Base-by-base conservation (phyloP, 176 grass and related monocot genomes). In the Aegilops bicornis region DNA sequence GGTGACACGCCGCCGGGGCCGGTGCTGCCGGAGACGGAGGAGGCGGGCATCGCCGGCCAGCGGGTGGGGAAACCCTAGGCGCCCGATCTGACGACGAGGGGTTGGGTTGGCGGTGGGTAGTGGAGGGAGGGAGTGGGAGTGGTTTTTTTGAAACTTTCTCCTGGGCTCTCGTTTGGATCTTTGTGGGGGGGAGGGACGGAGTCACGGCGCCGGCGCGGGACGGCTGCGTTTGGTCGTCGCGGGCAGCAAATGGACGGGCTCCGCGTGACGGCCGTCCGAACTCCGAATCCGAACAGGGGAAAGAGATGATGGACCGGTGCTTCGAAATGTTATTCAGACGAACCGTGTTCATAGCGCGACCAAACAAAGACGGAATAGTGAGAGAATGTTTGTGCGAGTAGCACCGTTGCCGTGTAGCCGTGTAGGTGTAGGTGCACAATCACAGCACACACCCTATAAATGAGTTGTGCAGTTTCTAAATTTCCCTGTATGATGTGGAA, bases 1-100 rank as follows among this genome's bases (percentile, higher is more conserved):
- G 97, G 92, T n/a, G 90, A 86, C 2, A 88, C 92, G 73, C 86
- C 86, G 8, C 91, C 93, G 15, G 91, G 85, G 66, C 83, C 89
- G 71, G 82, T 88, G 70, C 89, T 82, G 19, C 89, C 86, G 39
- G 90, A 88, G 71, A 88, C 86, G 71, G 90, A 91, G 86, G 90
- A 91, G 78, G 90, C 50, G 50, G 89, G 91, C 91, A 95, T 95
- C 65, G 83, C 81, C 31, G 52, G 62, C 67, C 48, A 67, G 33
- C 70, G 73, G 73, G 62, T 22, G 9, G 64, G 69, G 8, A 58
- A 84, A 89, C 80, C 81, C 87, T 89, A 87, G 87, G 48, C 39
- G 52, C 62, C 65, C 30, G 84, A 89, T 89, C 69, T 87, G 87
- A 47, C 12, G 43, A 31, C 5, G 36, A n/a, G 63, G 37, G 82